These are phyloP conservation scores for Neonectria neomacrospora DNA, from an alignment of 2,329 filamentous ascomycete species.

Conservation along the genomic window DNA sequence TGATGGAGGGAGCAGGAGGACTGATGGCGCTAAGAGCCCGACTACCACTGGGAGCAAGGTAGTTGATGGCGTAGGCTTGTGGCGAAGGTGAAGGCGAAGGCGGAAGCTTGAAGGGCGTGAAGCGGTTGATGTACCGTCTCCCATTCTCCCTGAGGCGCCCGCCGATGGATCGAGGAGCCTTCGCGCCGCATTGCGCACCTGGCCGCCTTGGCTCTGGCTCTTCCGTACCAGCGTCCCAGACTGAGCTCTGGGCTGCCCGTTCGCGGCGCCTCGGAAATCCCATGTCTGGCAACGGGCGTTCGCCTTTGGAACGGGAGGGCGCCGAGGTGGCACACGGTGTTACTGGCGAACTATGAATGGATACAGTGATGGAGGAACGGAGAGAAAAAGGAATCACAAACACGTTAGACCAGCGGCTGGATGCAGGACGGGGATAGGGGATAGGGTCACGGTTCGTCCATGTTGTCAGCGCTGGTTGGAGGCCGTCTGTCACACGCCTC, in stretches of 20 bases:
- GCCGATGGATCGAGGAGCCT: constrained; percentile 12
- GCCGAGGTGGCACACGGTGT: neutral
- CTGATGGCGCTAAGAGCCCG: neutral
- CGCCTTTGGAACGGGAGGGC: neutral
- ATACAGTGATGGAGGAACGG: neutral
- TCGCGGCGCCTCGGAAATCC: neutral
- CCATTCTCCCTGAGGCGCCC: constrained; percentile 23
- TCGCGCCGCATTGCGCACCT: neutral
- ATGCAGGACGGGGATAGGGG: neutral
- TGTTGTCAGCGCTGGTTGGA: constrained; percentile 3
- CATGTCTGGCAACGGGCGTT: neutral
- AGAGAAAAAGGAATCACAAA: neutral
- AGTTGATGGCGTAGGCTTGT: constrained; percentile 2
- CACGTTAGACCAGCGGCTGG: neutral
- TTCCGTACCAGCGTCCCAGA: neutral
- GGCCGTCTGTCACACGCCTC: neutral
- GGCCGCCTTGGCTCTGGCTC: neutral
- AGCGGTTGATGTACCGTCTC: constrained; percentile 12
- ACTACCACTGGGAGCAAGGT: neutral
- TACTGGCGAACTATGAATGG: neutral
- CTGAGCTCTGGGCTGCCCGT: neutral
- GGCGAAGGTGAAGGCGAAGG: neutral
- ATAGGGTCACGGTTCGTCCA: neutral
- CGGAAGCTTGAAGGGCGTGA: constrained; percentile 1
- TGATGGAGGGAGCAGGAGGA: neutral